phyloP scores from a whole-genome alignment of 2,329 filamentous ascomycete species.

The Magnaporthales sp. region DNA sequence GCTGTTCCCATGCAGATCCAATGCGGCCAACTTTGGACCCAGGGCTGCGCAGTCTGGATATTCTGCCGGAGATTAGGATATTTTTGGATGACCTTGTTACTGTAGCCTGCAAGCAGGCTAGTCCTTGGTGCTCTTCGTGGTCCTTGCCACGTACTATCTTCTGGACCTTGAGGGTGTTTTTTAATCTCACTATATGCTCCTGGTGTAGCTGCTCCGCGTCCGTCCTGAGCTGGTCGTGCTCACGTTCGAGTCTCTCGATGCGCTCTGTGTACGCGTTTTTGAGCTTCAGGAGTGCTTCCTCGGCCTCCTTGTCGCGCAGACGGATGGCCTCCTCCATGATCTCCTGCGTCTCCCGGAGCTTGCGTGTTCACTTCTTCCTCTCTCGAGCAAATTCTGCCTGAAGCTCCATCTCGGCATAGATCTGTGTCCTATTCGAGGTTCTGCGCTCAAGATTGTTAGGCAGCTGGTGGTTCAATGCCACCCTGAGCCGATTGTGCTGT shows the following conservation, averaged over 20 bases:
- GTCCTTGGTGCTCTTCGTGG: not conserved
- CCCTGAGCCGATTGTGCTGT: not conserved
- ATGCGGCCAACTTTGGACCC: not conserved
- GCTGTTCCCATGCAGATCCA: conserved; percentile 1
- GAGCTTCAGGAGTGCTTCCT: not conserved
- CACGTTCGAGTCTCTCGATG: not conserved
- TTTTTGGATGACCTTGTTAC: not conserved
- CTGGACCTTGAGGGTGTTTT: not conserved
- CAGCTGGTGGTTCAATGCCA: not conserved
- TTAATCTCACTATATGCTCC: not conserved
- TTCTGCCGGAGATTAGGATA: not conserved
- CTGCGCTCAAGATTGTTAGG: not conserved
- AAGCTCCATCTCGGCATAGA: conserved; percentile 4
- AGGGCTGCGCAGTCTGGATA: not conserved
- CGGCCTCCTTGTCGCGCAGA: conserved; percentile 3
- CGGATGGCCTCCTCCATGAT: conserved; percentile 4
- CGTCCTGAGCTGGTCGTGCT: conserved; percentile 3
- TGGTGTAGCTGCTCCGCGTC: conserved; percentile 1
- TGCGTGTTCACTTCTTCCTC: not conserved
- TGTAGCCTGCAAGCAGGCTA: not conserved
- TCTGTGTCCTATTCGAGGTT: too few species aligned
- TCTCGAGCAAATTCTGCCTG: conserved; percentile 2
- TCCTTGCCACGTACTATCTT: not conserved
- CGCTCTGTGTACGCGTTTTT: not conserved
- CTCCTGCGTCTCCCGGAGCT: conserved; percentile 1